Base-by-base conservation (phyloP, 2,329 filamentous ascomycete species). In the Ceratocystiopsis sp. region DNA sequence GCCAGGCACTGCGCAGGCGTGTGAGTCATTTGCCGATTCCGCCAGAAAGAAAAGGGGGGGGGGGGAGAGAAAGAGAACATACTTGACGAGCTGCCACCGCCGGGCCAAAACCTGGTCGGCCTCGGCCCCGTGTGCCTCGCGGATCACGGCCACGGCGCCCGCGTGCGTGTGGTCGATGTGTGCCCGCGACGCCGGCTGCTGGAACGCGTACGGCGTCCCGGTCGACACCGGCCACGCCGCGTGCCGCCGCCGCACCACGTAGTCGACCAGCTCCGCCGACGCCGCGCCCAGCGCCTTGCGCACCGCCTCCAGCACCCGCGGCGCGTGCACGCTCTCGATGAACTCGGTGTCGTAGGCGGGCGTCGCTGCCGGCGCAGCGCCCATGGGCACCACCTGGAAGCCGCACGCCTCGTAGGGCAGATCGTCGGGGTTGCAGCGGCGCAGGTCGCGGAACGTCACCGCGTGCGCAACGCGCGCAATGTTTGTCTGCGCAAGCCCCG, bases 71-170 rank as follows among this genome's bases (percentile, higher is more conserved):
- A 25, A 19, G 14, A 38, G 17, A 21, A 45, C 46, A 8, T 35
- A 48, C 46, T 48, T 48, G 6, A 48, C 46, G 2, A 48, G 33
- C 41, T 48, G 46, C 44, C 46, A 48, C 9, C 44, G 21, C 3
- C 38, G 40, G 0, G 25, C 15, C 17, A 48, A 18, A 2, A 46
- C 34, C 1, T 40, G 40, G 0, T 46, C 42, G 4, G 46, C 46
- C 1, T 40, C 40, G 2, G 38, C 40, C n/a, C 43, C 43, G 14
- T 46, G 46, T 2, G 66, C 72, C 57, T 77, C 73, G 41, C 70
- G 69, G 15, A 73, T 59, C 2, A 78, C 64, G 0, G 69, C 73
- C 7, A 77, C 57, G 5, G 68, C 67, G 29, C 47, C 47, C 15
- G 51, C 51, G 39, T 68, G 66, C 5, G 47, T 45, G 34, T 49